Evolutionary conservation across 495 filamentous ascomycete genomes (phyloP), one percentile per base, ranked within the genome.

Genomic region (Parmelia sp.): DNA sequence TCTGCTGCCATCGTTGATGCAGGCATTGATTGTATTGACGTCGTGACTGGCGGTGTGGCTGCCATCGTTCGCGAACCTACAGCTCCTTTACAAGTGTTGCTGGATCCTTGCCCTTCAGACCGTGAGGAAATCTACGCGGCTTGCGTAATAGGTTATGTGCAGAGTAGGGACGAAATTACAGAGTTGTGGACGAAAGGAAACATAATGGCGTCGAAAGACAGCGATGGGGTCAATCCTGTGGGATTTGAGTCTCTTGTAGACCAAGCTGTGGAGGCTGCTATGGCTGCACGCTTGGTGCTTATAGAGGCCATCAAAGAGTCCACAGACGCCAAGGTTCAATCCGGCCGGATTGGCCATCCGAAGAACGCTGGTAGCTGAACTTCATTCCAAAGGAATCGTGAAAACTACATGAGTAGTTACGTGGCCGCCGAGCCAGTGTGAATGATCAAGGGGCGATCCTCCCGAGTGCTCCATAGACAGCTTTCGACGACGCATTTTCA

Each of bases 1-100:
- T 91, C 91, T 63, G 95, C 94, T n/a, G 94, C 95, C 10, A 87
- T 98, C 75, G 88, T 88, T 2, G 95, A 98, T 77, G 95, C 94
- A 0, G 91, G 90, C 4, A 96, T 98, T 66, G 94, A 98, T 71
- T 97, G 92, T 74, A 84, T 97, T 39, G 94, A 97, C 74, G 80
- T 96, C 36, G 90, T 96, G 6, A 81, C 88, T 19, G 94, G 93
- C 7, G 94, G 94, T 29, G 88, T 97, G 44, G 91, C 92, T 21
- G 95, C 91, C 14, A 70, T 96, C 25, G 89, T 92, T 27, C 69
- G 63, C 59, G 65, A 71, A 61, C 63, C 65, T 25, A 45, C 58
- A 49, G 55, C 29, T 39, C 47, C 49, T 21, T 4, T 82, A 4
- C 77, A 75, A 57, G 73, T 92, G 51, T 86, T 96, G 57, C 75